Percentiles rank a stretch among this genome's conserved stretches.
phyloP scores from a whole-genome alignment of 192 early-diverging fungal genomes.

The Gamsiella multidivaricata region DNA sequence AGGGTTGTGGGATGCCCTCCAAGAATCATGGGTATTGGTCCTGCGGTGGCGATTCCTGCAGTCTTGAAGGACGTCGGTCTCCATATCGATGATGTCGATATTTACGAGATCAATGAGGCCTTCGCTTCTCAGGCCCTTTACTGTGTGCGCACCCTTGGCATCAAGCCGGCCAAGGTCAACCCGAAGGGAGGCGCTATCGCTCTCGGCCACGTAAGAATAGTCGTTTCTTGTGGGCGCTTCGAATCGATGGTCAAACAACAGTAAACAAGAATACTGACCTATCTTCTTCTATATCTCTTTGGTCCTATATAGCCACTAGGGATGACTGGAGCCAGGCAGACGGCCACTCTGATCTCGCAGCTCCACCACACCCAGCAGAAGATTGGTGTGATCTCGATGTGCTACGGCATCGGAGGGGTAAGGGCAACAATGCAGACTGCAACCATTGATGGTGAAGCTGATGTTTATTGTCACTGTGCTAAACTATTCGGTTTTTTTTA shows the following conservation, averaged over 20 bases:
- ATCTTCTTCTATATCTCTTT: background rate
- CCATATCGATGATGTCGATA: constrained; percentile 78
- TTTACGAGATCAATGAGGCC: constrained; percentile 95
- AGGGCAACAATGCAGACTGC: background rate
- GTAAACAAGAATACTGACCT: no score
- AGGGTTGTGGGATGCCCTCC: constrained; percentile 93
- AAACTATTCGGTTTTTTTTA: background rate
- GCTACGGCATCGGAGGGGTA: constrained; percentile 87
- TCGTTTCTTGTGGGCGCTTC: constrained; percentile 48
- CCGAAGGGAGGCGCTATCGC: constrained; percentile 98
- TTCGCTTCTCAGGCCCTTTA: constrained; percentile 96
- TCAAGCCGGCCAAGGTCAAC: constrained; percentile 90
- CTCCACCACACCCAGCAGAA: constrained; percentile 84
- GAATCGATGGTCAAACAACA: no score
- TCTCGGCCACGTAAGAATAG: constrained; percentile 76
- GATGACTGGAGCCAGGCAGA: constrained; percentile 92
- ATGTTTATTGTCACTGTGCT: background rate
- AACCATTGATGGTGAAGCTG: background rate
- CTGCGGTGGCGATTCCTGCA: constrained; percentile 90
- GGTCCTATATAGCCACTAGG: constrained; percentile 67
- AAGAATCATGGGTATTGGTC: constrained; percentile 97
- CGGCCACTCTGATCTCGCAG: constrained; percentile 91
- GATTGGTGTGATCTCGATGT: constrained; percentile 91
- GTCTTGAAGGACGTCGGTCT: constrained; percentile 85
- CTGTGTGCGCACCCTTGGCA: constrained; percentile 85